Evolutionary conservation across 495 filamentous ascomycete genomes (phyloP), one percentile per base, ranked within the genome.

Genomic region (Aspergillus diversus): DNA sequence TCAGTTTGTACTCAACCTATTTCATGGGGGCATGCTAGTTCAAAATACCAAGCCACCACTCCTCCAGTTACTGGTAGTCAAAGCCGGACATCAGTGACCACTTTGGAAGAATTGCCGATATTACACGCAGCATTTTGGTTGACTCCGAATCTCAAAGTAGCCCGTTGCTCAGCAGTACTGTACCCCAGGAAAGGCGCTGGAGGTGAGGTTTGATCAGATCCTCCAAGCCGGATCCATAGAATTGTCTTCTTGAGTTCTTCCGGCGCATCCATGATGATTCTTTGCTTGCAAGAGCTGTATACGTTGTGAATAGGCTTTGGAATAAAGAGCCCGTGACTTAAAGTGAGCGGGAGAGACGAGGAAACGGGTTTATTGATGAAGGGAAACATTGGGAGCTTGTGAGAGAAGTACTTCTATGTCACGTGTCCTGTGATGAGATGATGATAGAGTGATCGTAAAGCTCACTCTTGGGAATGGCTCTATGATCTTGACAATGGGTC

Each of bases 11-110:
- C 21, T 27, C 21, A 2, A 27, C 21, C 21, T 27, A 27, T 27
- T 27, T 27, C 21, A 27, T 27, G 21, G 21, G 21, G 21, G 21
- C 21, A 27, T 27, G 21, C 21, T 27, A 27, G 2, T 27, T 27
- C 21, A 27, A 27, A 27, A 27, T 27, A 27, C 21, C 21, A 27
- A 27, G 21, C 21, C 21, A 27, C 21, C 21, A 27, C 21, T 27
- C 89, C 88, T 16, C 90, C 89, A 32, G 90, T 91, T 43, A 91
- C 47, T 50, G n/a, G 15, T 27, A 5, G 21, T 27, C 21, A 27
- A 27, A 27, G 21, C 21, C 21, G 21, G 21, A 27, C 21, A 27
- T 27, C 21, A 27, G 21, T 27, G 1, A 27, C 21, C 2, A 27
- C 21, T 27, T 27, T 27, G 21, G 21, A 27, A 27, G 21, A 27